Evolutionary conservation across 78 protist genomes (phyloP).

Genomic region (Dictyostelium purpureum): DNA sequence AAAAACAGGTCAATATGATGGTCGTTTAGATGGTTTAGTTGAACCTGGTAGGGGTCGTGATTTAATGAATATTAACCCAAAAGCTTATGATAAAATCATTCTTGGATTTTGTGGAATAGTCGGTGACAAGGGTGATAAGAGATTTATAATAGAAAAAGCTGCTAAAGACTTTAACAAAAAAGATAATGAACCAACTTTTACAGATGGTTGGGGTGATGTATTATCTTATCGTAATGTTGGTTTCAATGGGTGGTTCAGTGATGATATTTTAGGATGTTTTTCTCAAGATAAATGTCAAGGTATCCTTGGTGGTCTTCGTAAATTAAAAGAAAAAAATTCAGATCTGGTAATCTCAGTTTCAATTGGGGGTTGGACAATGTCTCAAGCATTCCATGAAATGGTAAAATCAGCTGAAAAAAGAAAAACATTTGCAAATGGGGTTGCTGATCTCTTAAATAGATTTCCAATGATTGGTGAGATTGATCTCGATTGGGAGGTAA

Average conservation of each 20-base stretch:
- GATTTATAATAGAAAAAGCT: background rate
- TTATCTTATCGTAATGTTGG: background rate
- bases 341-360: background rate
- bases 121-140: background rate
- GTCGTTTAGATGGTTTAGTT: background rate
- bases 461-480: conserved; percentile 9
- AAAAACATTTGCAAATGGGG: background rate
- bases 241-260: background rate
- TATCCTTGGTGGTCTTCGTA: conserved; percentile 1
- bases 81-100: conserved; percentile 6
- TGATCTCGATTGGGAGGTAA: conserved; percentile 11
- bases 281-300: background rate
- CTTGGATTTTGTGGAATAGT: conserved; percentile 1
- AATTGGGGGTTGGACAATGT: conserved; percentile 7
- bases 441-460: background rate
- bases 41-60: conserved; percentile 5
- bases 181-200: background rate
- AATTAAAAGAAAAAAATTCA: background rate
- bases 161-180: background rate
- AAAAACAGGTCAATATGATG: background rate
- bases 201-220: conserved; percentile 1
- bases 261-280: background rate
- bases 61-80: background rate
- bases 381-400: background rate
- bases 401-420: background rate